Conservation (phyloP, 768 basidiomycete genomes). For the Phlegmacium glaucopus region DNA sequence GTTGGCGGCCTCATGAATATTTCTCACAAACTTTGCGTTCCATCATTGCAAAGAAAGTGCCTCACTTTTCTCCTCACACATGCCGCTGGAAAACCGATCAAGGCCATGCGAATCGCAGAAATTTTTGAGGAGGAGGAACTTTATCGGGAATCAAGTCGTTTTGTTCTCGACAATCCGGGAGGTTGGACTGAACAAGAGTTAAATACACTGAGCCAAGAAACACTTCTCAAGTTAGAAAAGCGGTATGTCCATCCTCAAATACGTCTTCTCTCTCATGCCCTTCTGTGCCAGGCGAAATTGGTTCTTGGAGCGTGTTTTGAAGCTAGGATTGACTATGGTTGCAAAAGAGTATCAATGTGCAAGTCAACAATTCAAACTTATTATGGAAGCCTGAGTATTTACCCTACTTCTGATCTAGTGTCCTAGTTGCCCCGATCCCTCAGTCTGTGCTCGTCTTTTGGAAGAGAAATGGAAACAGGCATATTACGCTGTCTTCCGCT, state of each 20-base stretch:
- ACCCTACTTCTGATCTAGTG: slow-evolving; percentile 45
- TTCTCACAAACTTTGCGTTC: slow-evolving; percentile 83
- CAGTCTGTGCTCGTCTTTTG: slow-evolving; percentile 73
- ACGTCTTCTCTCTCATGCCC: neutral
- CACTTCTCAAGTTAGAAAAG: slow-evolving; percentile 86
- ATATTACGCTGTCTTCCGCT: slow-evolving; percentile 82
- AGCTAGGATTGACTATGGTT: slow-evolving; percentile 80
- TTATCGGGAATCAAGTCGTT: slow-evolving; percentile 87
- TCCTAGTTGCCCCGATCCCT: slow-evolving; percentile 76
- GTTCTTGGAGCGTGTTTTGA: slow-evolving; percentile 93
- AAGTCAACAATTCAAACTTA: slow-evolving; percentile 20
- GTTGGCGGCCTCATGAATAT: slow-evolving; percentile 91
- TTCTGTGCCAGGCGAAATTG: slow-evolving; percentile 68
- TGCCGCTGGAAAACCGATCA: slow-evolving; percentile 89
- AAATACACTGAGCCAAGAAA: slow-evolving; percentile 77
- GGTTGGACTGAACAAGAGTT: slow-evolving; percentile 81
- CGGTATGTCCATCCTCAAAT: slow-evolving; percentile 42
- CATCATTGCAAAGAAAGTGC: slow-evolving; percentile 77
- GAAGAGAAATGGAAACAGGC: slow-evolving; percentile 95
- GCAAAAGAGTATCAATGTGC: slow-evolving; percentile 97
- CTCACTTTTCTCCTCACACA: slow-evolving; percentile 87
- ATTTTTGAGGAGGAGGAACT: slow-evolving; percentile 87
- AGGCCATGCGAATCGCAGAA: slow-evolving; percentile 90
- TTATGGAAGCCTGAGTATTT: neutral
- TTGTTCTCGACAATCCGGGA: slow-evolving; percentile 89